These are phyloP conservation scores for Limonium bicolor DNA, from an alignment of 148 eudicot species.

Conservation along the genomic window DNA sequence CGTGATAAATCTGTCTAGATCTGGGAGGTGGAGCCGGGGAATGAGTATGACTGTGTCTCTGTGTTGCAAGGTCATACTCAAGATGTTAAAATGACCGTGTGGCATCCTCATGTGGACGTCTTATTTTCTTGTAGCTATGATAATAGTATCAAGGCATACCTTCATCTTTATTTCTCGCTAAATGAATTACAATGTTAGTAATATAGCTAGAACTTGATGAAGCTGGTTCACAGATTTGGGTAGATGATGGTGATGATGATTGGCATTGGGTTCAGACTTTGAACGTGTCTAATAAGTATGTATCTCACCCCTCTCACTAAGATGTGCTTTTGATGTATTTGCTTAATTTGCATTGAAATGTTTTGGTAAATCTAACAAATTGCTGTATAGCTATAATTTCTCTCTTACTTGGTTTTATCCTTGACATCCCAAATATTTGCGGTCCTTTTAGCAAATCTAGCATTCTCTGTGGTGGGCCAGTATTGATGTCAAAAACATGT, in stretches of 20 bases:
- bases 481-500: too few species aligned
- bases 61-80: constrained; percentile 89
- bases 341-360: neutral
- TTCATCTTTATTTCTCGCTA: too few species aligned
- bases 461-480: too few species aligned
- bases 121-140: constrained; percentile 88
- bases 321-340: neutral
- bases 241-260: constrained; percentile 78
- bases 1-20: constrained; percentile 94
- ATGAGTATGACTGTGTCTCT: constrained; percentile 61
- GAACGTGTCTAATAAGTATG: constrained; percentile 47
- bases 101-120: constrained; percentile 76
- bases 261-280: constrained; percentile 91
- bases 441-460: too few species aligned
- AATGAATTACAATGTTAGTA: too few species aligned
- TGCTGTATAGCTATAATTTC: neutral
- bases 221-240: constrained; percentile 86
- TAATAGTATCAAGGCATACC: constrained; percentile 77
- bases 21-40: constrained; percentile 70
- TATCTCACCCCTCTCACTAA: neutral
- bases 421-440: too few species aligned
- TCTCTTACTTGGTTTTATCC: too few species aligned
- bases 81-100: constrained; percentile 96
- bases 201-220: too few species aligned
- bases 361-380: neutral